Evolutionary conservation across 345 rosid genomes (phyloP).

Genomic region (Carallia brachiata): DNA sequence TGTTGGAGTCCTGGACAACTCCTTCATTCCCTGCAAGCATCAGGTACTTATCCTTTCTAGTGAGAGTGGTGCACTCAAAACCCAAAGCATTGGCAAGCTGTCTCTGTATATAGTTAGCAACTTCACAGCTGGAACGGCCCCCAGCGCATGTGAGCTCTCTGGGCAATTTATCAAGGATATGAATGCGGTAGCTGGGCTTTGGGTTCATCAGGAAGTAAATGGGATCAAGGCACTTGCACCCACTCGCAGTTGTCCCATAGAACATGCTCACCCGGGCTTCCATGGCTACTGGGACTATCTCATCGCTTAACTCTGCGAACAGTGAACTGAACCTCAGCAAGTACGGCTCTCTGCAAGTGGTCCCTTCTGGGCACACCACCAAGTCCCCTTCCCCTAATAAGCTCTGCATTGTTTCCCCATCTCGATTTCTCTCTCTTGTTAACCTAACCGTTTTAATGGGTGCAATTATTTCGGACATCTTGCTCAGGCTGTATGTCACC

Average conservation of each 20-base stretch:
- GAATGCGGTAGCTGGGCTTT: constrained; percentile 16
- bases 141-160: constrained; percentile 24
- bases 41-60: constrained; percentile 31
- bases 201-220: constrained; percentile 32
- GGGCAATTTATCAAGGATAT: constrained; percentile 26
- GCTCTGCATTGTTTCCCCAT: constrained; percentile 66
- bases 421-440: constrained; percentile 62
- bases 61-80: constrained; percentile 26
- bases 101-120: constrained; percentile 27
- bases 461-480: constrained; percentile 72
- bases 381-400: constrained; percentile 72
- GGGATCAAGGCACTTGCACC: constrained; percentile 29
- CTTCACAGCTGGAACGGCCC: constrained; percentile 22
- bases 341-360: constrained; percentile 92
- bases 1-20: not conserved
- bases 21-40: constrained; percentile 35
- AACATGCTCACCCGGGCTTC: constrained; percentile 24
- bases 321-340: constrained; percentile 82
- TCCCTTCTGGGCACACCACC: constrained; percentile 94
- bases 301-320: constrained; percentile 81
- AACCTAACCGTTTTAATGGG: constrained; percentile 80
- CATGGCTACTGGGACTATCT: constrained; percentile 42
- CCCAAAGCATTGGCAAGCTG: constrained; percentile 23
- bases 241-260: constrained; percentile 33
- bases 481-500: constrained; percentile 88